Evolutionary conservation across 495 filamentous ascomycete genomes (phyloP), one percentile per base, ranked within the genome.

Genomic region (Talaromyces adpressus): DNA sequence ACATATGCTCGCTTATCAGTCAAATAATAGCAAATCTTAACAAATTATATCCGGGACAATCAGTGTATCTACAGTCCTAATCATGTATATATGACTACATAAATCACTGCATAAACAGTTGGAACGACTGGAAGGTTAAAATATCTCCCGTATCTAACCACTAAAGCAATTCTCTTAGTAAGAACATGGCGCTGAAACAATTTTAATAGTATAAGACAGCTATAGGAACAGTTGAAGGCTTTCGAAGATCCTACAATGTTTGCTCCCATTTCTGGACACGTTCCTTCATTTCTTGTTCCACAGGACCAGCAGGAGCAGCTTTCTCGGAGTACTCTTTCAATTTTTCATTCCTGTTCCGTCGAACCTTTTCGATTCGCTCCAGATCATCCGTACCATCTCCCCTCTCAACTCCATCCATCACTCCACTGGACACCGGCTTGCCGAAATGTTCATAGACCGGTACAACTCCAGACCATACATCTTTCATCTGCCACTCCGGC

Each of bases 391-490:
- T 34, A 12, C 5, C 6, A 8, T 9, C 22, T 32, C 12, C 5
- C 39, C 34, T 34, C 25, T 60, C 20, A 36, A 41, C 58, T 14
- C 58, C 58, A 25, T 53, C 51, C 34, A 60, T 60, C n/a, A 60
- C 57, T 25, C 34, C 18, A 29, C 58, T 60, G 4, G 36, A 16
- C 2, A 60, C 36, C 14, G 58, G 58, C 18, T 25, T 47, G 14
- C 36, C 58, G 11, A 60, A 41, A 1, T 23, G 12, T 45, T 60
- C 58, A n/a, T 60, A 60, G 0, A 60, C 12, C 9, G 58, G 58
- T 2, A 60, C 14, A 12, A 60, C 20, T 41, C 58, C 58, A 0
- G 58, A 60, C 58, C 58, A 60, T 11, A 60, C 36, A 47, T 60
- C 36, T 11, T 47, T 60, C 11, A 41, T 32, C 36, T 49, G 6